phyloP scores from a whole-genome alignment of 169 alveolate species.

The Amoebophrya sp. region DNA sequence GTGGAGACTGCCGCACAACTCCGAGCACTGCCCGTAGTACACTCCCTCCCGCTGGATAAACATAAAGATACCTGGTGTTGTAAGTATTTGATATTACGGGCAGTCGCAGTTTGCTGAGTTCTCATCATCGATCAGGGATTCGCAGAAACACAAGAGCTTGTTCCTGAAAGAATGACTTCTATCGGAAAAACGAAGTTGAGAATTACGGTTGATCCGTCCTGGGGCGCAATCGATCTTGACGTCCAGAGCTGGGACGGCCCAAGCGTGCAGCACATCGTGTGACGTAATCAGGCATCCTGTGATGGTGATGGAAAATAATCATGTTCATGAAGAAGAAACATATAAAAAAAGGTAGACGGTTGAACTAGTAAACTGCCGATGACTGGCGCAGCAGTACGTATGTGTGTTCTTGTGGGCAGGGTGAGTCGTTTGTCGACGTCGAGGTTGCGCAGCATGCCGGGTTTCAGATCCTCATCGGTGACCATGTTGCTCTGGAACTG shows the following conservation, averaged over 20 bases:
- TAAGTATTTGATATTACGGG: neutral
- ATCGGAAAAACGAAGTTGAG: neutral
- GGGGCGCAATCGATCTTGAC: conserved; percentile 73
- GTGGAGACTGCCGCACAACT: conserved; percentile 72
- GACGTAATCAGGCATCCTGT: conserved; percentile 45
- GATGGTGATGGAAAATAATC: neutral
- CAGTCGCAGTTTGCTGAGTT: too few relatives aligned
- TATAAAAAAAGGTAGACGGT: neutral
- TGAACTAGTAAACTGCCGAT: neutral
- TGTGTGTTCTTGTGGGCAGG: conserved; percentile 71
- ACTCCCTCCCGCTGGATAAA: conserved; percentile 74
- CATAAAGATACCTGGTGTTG: neutral
- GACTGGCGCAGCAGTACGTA: conserved; percentile 24
- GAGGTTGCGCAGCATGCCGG: conserved; percentile 59
- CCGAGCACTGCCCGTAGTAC: conserved; percentile 72
- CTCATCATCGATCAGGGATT: neutral
- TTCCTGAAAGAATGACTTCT: neutral
- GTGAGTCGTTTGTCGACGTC: conserved; percentile 73
- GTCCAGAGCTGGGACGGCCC: conserved; percentile 58
- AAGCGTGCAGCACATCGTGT: conserved; percentile 45
- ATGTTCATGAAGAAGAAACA: neutral
- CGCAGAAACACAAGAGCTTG: neutral
- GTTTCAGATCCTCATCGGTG: conserved; percentile 36
- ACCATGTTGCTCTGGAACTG: conserved; percentile 41
- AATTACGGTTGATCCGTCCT: conserved; percentile 32